Percentiles rank a stretch among this genome's conserved stretches.
These are phyloP conservation scores for Backusella sp. DNA, from an alignment of 192 early-diverging fungal species.

Conservation along the genomic window DNA sequence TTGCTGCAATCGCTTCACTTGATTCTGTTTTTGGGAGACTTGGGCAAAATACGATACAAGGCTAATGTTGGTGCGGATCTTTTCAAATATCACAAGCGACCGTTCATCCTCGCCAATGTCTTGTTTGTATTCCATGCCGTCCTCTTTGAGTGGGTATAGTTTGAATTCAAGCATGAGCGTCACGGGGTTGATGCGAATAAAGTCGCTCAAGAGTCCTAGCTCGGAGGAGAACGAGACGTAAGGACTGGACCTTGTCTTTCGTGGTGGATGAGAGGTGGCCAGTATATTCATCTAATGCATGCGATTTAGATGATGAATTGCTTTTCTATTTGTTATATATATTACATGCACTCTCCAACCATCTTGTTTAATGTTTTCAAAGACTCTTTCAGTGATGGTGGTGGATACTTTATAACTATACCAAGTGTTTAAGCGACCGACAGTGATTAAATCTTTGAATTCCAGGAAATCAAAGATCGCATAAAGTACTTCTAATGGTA, in stretches of 20 bases:
- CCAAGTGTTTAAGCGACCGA: neutral
- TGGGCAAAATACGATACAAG: conserved; percentile 7
- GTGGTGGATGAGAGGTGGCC: conserved; percentile 4
- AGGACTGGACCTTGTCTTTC: neutral
- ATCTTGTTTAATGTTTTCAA: neutral
- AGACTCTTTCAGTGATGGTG: neutral
- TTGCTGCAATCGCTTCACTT: neutral
- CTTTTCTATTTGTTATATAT: neutral
- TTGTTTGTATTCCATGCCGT: neutral
- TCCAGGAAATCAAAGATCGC: neutral
- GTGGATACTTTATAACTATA: conserved; percentile 3
- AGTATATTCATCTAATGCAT: neutral
- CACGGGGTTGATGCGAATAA: neutral
- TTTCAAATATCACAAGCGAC: conserved; percentile 1
- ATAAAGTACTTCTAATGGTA: conserved; percentile 6
- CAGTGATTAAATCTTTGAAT: neutral
- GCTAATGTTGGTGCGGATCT: neutral
- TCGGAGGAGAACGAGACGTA: neutral
- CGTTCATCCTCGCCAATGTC: neutral
- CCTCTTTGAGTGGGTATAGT: neutral
- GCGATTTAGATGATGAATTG: no score
- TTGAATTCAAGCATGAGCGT: conserved; percentile 8
- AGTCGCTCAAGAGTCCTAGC: neutral
- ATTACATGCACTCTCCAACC: conserved; percentile 17
- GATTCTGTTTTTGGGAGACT: neutral